A percentile compares a stretch with the other conserved stretches of the same genome.
phyloP scores from a whole-genome alignment of 2,329 filamentous ascomycete genomes.

The Clarireedia sp. region DNA sequence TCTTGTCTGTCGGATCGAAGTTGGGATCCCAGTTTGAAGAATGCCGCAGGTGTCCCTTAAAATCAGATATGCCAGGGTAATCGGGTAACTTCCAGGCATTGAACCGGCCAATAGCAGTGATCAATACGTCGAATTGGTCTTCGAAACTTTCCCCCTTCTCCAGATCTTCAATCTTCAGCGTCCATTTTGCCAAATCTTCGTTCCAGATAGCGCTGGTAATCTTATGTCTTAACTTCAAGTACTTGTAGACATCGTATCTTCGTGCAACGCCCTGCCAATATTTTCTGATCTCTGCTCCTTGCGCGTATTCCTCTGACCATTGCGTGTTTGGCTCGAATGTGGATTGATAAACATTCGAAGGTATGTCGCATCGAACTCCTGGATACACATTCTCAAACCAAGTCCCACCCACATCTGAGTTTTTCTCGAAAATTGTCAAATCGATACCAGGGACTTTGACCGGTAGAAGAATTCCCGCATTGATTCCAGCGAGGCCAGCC shows the following conservation, averaged over 20 bases:
- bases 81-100: slow-evolving; percentile 57
- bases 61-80: slow-evolving; percentile 46
- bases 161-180: slow-evolving; percentile 31
- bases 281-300: slow-evolving; percentile 56
- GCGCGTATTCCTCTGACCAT: slow-evolving; percentile 62
- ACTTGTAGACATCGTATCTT: slow-evolving; percentile 57
- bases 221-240: slow-evolving; percentile 46
- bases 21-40: slow-evolving; percentile 52
- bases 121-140: slow-evolving; percentile 49
- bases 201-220: slow-evolving; percentile 52
- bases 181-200: slow-evolving; percentile 44
- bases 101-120: slow-evolving; percentile 58
- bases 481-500: slow-evolving; percentile 55
- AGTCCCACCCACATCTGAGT: slow-evolving; percentile 35
- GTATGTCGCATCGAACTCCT: slow-evolving; percentile 20
- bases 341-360: slow-evolving; percentile 46
- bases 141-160: slow-evolving; percentile 31
- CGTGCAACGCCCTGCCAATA: slow-evolving; percentile 57
- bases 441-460: slow-evolving; percentile 55
- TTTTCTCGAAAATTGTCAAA: slow-evolving; percentile 43
- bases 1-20: slow-evolving; percentile 39
- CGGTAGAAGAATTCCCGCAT: slow-evolving; percentile 57
- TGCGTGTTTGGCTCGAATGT: slow-evolving; percentile 56
- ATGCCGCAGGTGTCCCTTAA: slow-evolving; percentile 45
- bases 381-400: slow-evolving; percentile 43